A percentile compares a stretch with the other conserved stretches of the same genome.
These are phyloP conservation scores for Tolypocladium pustulatum DNA, from an alignment of 2,329 filamentous ascomycete species.

Conservation along the genomic window DNA sequence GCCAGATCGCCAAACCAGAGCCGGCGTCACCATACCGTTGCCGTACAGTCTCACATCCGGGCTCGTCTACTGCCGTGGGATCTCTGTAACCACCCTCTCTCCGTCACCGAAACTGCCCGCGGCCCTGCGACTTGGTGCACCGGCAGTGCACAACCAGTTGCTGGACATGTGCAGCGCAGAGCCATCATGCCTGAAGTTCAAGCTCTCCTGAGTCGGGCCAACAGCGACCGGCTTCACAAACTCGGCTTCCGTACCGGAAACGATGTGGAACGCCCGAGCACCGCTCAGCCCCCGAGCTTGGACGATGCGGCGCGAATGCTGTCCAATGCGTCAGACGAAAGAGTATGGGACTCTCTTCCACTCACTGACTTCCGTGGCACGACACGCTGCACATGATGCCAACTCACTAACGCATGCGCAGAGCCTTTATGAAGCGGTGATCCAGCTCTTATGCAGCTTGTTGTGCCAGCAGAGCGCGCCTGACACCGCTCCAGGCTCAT, in stretches of 20 bases:
- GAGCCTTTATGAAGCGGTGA: constrained; percentile 3
- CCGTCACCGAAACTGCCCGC: too few relatives aligned
- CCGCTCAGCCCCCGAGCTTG: not conserved
- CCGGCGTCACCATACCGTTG: not conserved
- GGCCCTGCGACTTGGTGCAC: not conserved
- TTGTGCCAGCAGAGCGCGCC: not conserved
- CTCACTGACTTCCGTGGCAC: not conserved
- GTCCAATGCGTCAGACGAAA: not conserved
- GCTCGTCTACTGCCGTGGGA: not conserved
- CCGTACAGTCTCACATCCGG: not conserved
- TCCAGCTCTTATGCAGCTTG: constrained; percentile 1
- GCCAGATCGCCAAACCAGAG: not conserved
- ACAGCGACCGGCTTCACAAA: not conserved
- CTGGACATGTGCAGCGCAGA: not conserved
- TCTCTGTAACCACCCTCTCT: too few relatives aligned
- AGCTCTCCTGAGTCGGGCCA: not conserved
- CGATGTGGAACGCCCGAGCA: not conserved
- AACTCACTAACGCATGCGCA: not conserved
- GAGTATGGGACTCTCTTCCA: not conserved
- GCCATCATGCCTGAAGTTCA: not conserved
- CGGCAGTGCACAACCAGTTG: not conserved
- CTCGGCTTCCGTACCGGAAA: not conserved
- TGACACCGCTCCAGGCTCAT: not conserved
- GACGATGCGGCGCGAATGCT: not conserved
- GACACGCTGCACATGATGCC: not conserved